These are phyloP conservation scores for Eucalyptus cloeziana DNA, from an alignment of 345 rosid genomes.

Conservation along the genomic window DNA sequence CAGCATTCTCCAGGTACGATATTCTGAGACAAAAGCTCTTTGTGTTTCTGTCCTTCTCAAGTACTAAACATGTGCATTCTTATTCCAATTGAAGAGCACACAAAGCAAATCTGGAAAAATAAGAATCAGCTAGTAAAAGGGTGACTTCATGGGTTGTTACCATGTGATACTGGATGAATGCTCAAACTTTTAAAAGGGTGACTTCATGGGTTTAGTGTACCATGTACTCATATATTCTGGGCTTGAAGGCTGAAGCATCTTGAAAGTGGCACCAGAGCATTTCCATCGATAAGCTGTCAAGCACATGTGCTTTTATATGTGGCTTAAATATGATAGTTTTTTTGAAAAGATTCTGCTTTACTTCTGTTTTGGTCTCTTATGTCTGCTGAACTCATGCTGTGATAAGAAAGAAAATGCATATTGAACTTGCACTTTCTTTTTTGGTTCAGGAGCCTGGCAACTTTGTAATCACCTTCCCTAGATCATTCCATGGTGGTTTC, in stretches of 20 bases:
- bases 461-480: slow-evolving; percentile 94
- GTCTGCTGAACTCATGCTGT: background rate
- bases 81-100: background rate
- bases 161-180: background rate
- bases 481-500: slow-evolving; percentile 91
- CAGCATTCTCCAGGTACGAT: slow-evolving; percentile 75
- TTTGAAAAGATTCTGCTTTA: background rate
- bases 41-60: background rate
- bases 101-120: background rate
- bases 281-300: background rate
- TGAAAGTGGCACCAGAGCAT: background rate
- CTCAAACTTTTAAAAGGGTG: background rate
- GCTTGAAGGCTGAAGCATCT: background rate
- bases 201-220: background rate
- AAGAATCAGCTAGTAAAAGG: background rate
- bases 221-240: background rate
- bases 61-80: background rate
- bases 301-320: background rate
- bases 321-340: background rate
- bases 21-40: background rate
- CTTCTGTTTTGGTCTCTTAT: background rate
- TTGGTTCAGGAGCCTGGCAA: slow-evolving; percentile 83
- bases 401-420: background rate
- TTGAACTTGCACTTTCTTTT: slow-evolving; percentile 1
- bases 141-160: background rate